Percentiles rank a stretch among this genome's conserved stretches.
Conservation (phyloP, 2,329 filamentous ascomycete species). For the Epichloe bromicola region DNA sequence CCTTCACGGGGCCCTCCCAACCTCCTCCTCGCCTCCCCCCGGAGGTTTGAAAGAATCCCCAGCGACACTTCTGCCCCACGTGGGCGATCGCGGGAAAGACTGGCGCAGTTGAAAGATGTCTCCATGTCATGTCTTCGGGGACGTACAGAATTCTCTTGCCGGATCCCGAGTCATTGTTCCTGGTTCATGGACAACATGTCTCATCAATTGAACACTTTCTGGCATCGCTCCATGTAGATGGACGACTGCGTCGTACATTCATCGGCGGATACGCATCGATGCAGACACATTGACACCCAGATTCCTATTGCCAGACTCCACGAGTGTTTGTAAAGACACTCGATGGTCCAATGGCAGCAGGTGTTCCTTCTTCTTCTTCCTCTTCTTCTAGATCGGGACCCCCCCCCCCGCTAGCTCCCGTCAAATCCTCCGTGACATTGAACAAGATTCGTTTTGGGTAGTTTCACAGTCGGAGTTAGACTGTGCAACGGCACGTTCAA, state of each 20-base stretch:
- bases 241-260: too few relatives aligned
- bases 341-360: too few relatives aligned
- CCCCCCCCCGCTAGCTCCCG: neutral
- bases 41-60: neutral
- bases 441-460: neutral
- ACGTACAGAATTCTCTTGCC: neutral
- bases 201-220: neutral
- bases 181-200: neutral
- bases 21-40: too few relatives aligned
- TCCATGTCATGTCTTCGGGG: too few relatives aligned
- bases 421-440: neutral
- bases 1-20: neutral
- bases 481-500: slow-evolving; percentile 61
- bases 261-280: too few relatives aligned
- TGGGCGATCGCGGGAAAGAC: neutral
- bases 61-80: slow-evolving; percentile 1
- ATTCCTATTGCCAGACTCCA: too few relatives aligned
- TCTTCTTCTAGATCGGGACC: neutral
- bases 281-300: too few relatives aligned
- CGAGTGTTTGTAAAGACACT: too few relatives aligned
- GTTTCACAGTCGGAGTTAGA: slow-evolving; percentile 53
- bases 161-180: neutral
- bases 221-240: neutral
- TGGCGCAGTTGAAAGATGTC: too few relatives aligned
- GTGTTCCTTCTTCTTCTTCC: too few relatives aligned